phyloP scores from a whole-genome alignment of 768 basidiomycete genomes.

The Leccinellum albellum region DNA sequence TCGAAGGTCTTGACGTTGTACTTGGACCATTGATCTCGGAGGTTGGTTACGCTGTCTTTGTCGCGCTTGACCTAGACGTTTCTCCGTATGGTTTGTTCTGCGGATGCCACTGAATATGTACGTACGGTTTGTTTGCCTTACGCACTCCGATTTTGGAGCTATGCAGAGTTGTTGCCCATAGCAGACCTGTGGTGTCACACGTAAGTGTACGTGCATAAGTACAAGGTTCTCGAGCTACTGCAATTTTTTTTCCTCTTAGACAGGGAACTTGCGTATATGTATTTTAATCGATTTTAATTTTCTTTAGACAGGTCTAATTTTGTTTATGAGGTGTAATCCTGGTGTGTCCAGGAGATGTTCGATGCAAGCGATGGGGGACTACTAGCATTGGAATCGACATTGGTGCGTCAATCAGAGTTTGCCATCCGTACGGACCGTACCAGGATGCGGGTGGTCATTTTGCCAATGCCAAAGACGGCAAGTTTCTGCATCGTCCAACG shows the following conservation, averaged over 20 bases:
- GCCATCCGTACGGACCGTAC: too few species aligned
- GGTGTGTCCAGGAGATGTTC: too few species aligned
- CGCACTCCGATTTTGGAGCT: not conserved
- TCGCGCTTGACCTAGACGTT: constrained; percentile 18
- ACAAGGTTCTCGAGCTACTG: not conserved
- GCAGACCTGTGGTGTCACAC: not conserved
- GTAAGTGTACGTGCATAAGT: not conserved
- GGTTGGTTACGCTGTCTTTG: constrained; percentile 18
- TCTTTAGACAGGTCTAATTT: not conserved
- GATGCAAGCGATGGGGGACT: too few species aligned
- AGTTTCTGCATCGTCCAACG: too few species aligned
- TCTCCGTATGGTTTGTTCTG: constrained; percentile 20
- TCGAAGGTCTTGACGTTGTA: constrained; percentile 21
- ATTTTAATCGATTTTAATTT: not conserved
- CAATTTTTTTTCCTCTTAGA: not conserved
- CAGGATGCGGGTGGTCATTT: too few species aligned
- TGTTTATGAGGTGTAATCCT: too few species aligned
- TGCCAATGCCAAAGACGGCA: too few species aligned
- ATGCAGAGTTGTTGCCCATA: not conserved
- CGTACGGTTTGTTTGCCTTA: not conserved
- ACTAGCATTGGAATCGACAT: too few species aligned
- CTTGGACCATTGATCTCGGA: constrained; percentile 20
- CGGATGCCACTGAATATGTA: constrained; percentile 16
- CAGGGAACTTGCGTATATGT: not conserved
- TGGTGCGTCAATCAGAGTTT: too few species aligned